Evolutionary conservation across 164 flowering plant genomes (phyloP), one percentile per base, ranked within the genome.

Genomic region (Berberis vulgaris): DNA sequence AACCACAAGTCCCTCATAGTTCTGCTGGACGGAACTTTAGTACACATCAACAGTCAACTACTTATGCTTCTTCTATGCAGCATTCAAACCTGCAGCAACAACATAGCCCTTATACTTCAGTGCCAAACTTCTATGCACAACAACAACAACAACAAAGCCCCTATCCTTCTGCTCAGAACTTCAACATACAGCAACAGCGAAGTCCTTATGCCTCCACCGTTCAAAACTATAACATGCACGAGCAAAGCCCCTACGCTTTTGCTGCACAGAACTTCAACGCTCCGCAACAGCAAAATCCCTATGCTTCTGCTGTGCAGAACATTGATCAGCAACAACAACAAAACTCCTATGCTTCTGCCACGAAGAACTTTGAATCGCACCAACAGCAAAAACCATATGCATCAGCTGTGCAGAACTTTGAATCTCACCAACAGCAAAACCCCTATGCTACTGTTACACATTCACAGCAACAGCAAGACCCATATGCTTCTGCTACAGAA

Each of bases 1-100:
- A 50, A 40, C 74, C 66, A 44, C 70, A 67, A 58, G 54, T 42
- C 46, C 49, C 54, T 53, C 8, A 44, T 38, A 12, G 76, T 62
- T 61, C 79, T 64, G 76, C 68, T 7, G 68, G 39, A 38, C 68
- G 44, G 41, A 71, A 52, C 59, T 58, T 49, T 38, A 57, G 61
- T 59, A n/a, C 54, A 41, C 68, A 49, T 38, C 68, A 57, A 58
- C 62, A 57, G 7, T 52, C 40, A 41, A 49, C 10, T 43, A 46
- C 68, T 38, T 60, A 54, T 52, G 59, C 64, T 54, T 42, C 50
- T 12, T 11, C 55, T 42, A 1, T 59, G 45, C 56, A 58, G 44
- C 57, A 58, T 10, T 50, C 40, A 12, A 50, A 11, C 45, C 0
- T 7, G 6, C 69, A 66, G 54, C 57, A 59, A 40, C 64, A 61